Base-by-base conservation (phyloP, 192 early-diverging fungal genomes). In the Obelidium mucronatum region DNA sequence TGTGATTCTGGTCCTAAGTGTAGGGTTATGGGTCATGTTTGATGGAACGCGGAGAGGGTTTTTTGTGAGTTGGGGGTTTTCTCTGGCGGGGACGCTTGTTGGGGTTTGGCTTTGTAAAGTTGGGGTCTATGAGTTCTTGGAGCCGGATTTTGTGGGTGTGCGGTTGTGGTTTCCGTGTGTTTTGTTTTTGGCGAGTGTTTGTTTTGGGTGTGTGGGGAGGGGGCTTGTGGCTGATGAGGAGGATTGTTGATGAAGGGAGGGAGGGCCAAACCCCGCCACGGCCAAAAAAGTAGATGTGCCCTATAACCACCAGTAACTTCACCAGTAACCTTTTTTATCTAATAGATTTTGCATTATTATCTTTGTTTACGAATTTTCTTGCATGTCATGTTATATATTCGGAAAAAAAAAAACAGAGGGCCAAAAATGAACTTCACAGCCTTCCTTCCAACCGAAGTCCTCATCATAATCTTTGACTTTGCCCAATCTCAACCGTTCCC, bases 11-110 rank as follows among this genome's bases (percentile, higher is more conserved):
- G 40, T 93, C 40, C 85, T 91, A 26, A 85, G 87, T 30, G 61
- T 89, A 15, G 90, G 81, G 36, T 73, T 92, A 35, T 93, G 92
- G 92, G 87, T 91, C 73, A 59, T 91, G 35, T 93, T 93, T 86
- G 92, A 93, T 76, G 61, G 89, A 51, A 92, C 91, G 8, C 54
- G 78, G 51, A 89, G 91, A 63, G 92, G 92, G 65, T 91, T 92
- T 65, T 17, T 86, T 35, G 74, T 91, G 35, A 87, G 89, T 31
- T 28, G 78, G 24, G 75, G 78, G 11, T 82, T 92, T 11, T 84
- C 87, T 1, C 79, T 79, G 36, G 68, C 91, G 56, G 92, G 91
- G 3, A 91, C 92, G 2, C 73, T 68, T 30, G 86, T 90, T 17
- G 89, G 82, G 42, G 84, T 86, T 44, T 75, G 80, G 36, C 77